These are phyloP conservation scores for Pascua guehoae DNA, from an alignment of 1,284 basidiomycete species.

Conservation along the genomic window DNA sequence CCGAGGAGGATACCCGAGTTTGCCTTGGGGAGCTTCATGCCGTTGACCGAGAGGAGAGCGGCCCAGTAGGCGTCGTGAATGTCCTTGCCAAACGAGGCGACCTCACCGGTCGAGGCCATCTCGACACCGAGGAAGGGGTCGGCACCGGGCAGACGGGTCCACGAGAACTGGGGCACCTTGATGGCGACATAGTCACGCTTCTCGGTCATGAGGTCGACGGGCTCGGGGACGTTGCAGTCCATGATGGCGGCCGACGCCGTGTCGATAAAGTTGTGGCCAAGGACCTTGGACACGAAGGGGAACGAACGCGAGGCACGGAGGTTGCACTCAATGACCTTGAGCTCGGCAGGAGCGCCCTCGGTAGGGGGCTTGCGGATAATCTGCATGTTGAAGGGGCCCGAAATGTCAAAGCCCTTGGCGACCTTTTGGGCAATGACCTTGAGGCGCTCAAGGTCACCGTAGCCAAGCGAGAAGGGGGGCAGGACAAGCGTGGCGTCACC, in stretches of 20 bases:
- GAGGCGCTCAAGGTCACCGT: slow-evolving; percentile 72
- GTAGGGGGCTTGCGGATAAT: slow-evolving; percentile 81
- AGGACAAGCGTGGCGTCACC: slow-evolving; percentile 97
- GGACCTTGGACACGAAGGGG: slow-evolving; percentile 98
- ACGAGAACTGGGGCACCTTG: slow-evolving; percentile 98
- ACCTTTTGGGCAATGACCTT: slow-evolving; percentile 95
- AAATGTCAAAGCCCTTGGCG: slow-evolving; percentile 89
- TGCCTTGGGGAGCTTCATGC: slow-evolving; percentile 66
- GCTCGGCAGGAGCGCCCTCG: slow-evolving; percentile 57
- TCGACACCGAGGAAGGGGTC: slow-evolving; percentile 97
- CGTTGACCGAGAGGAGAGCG: slow-evolving; percentile 73
- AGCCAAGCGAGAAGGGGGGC: slow-evolving; percentile 82
- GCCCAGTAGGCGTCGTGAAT: slow-evolving; percentile 98
- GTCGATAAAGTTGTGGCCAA: slow-evolving; percentile 96
- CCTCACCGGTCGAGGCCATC: slow-evolving; percentile 98
- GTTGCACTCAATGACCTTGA: slow-evolving; percentile 99
- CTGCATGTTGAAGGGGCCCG: slow-evolving; percentile 99
- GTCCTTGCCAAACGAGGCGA: slow-evolving; percentile 94
- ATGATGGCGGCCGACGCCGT: slow-evolving; percentile 90
- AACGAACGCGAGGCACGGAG: slow-evolving; percentile 95
- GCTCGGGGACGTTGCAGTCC: slow-evolving; percentile 76
- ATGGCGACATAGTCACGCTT: slow-evolving; percentile 90
- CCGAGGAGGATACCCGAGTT: slow-evolving; percentile 50
- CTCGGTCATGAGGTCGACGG: slow-evolving; percentile 88
- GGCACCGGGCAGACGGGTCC: slow-evolving; percentile 81